Evolutionary conservation across 495 filamentous ascomycete species (phyloP).

Genomic region (Delitschia confertaspora): DNA sequence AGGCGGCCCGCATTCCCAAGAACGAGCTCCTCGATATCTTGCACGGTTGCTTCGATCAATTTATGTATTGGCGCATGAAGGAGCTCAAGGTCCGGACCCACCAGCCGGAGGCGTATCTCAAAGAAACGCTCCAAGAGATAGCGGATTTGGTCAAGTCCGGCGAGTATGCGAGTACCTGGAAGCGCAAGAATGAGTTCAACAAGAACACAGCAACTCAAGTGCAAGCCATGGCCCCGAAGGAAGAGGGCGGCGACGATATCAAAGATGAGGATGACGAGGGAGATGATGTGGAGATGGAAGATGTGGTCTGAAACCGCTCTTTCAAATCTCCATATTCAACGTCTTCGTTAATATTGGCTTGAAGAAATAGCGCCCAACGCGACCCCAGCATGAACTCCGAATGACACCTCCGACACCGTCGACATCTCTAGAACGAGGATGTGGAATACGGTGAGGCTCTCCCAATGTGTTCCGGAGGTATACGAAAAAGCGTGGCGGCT

Average conservation of each 20-base stretch:
- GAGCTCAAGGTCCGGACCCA: slow-evolving; percentile 58
- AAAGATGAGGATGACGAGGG: slow-evolving; percentile 21
- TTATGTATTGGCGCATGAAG: slow-evolving; percentile 84
- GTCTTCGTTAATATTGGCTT: too few relatives aligned
- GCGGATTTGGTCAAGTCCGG: slow-evolving; percentile 73
- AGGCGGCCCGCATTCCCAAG: slow-evolving; percentile 76
- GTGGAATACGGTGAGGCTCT: too few relatives aligned
- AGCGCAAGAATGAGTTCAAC: slow-evolving; percentile 63
- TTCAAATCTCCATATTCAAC: neutral
- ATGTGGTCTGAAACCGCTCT: slow-evolving; percentile 20
- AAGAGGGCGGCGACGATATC: slow-evolving; percentile 8
- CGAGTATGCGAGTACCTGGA: slow-evolving; percentile 73
- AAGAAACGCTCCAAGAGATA: slow-evolving; percentile 71
- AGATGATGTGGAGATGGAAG: slow-evolving; percentile 31
- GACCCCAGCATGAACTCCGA: too few relatives aligned
- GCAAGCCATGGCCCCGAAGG: slow-evolving; percentile 8
- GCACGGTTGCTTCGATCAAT: slow-evolving; percentile 69
- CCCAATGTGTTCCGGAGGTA: too few relatives aligned
- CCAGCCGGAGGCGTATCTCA: slow-evolving; percentile 89
- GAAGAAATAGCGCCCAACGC: too few relatives aligned
- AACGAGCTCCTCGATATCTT: slow-evolving; percentile 78
- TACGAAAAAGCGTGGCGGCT: too few relatives aligned
- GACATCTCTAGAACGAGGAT: too few relatives aligned
- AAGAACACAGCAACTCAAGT: slow-evolving; percentile 35
- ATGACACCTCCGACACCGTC: too few relatives aligned